Base-by-base conservation (phyloP, 1,284 basidiomycete species). In the Chiua sp. region DNA sequence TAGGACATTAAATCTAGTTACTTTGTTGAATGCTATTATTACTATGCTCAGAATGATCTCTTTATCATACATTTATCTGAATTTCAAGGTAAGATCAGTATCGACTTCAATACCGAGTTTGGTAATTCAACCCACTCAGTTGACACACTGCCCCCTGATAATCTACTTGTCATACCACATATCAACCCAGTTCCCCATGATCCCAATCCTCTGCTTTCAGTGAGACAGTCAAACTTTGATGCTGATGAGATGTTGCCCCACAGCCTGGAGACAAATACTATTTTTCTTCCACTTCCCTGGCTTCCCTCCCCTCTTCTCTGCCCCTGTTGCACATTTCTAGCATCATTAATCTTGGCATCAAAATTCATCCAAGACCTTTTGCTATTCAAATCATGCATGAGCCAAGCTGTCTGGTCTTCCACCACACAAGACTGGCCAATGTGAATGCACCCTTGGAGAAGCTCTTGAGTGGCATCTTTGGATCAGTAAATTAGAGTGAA, bases 381-480 rank as follows among this genome's bases (percentile, higher is more conserved):
- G 92, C 56, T 98, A 96, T 70, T 94, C 92, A 18, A 97, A 98
- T 73, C 85, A 88, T 23, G 94, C 95, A 22, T 98, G 95, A 95
- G 88, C 92, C 10, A 94, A 94, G 71, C 80, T 93, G 2, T 91
- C 90, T 28, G 91, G 92, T 35, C 81, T 93, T 6, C 87, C 88
- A 1, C 85, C 91, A 12, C 80, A 88, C 46, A 91, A 93, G 28
- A 93, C 26, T 5, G 26, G 26, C 26, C 26, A 26, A 26, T 26
- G 91, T 68, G 91, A 93, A 72, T 86, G 89, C 28, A 90, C 26
- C 26, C 26, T 26, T 26, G 26, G 5, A 26, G 26, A 26, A 68
- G 90, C 89, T 10, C 82, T 93, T 22, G 86, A 89, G 60, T 93
- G 91, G 91, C 84, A 90, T 30, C 83, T 93, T 18, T 93, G 91